A percentile compares a stretch with the other conserved stretches of the same genome.
phyloP scores from a whole-genome alignment of 768 basidiomycete species.

The Tylopilus vinaceipallidus region DNA sequence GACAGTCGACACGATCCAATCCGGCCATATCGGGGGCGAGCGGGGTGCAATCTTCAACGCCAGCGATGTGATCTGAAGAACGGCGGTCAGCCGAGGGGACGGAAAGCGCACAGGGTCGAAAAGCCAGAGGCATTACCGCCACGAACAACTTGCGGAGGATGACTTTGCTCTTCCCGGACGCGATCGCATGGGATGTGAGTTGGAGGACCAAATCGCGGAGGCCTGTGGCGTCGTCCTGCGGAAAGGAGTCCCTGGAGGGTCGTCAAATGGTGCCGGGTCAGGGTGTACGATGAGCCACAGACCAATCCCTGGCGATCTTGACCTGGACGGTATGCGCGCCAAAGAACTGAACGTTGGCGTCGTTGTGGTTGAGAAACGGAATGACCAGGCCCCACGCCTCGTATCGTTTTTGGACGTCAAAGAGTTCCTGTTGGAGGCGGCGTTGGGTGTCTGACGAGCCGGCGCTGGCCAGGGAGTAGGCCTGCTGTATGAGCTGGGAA shows the following conservation, averaged over 20 bases:
- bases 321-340: slow-evolving; percentile 93
- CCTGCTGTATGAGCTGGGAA: slow-evolving; percentile 65
- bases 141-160: slow-evolving; percentile 88
- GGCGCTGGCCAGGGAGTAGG: slow-evolving; percentile 52
- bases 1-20: slow-evolving; percentile 71
- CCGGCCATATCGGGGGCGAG: slow-evolving; percentile 62
- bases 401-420: slow-evolving; percentile 70
- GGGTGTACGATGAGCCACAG: slow-evolving; percentile 20
- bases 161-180: slow-evolving; percentile 57
- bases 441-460: slow-evolving; percentile 59
- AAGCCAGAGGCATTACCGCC: slow-evolving; percentile 47
- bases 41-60: slow-evolving; percentile 69
- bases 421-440: slow-evolving; percentile 66
- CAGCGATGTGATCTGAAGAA: slow-evolving; percentile 56
- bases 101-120: not conserved
- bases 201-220: slow-evolving; percentile 69
- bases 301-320: slow-evolving; percentile 94
- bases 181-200: slow-evolving; percentile 64
- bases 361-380: slow-evolving; percentile 66
- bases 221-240: slow-evolving; percentile 51
- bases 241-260: slow-evolving; percentile 66
- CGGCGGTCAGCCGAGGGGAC: slow-evolving; percentile 8
- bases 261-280: slow-evolving; percentile 4
- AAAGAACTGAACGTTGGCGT: slow-evolving; percentile 90
- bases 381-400: slow-evolving; percentile 86